Conservation (phyloP, 129 eudicot species). For the Ambrosia trifida region DNA sequence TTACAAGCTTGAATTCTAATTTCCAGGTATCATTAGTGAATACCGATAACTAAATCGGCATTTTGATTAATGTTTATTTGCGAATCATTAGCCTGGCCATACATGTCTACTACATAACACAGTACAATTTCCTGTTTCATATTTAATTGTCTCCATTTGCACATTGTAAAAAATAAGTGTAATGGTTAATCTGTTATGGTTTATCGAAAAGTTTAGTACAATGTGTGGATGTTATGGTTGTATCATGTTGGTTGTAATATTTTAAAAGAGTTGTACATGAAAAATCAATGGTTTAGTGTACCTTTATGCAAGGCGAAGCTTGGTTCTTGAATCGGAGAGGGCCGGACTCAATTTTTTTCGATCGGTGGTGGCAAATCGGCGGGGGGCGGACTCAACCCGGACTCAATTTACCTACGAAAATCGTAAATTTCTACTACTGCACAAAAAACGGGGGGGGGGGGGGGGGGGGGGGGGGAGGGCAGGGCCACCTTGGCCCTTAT, state of each 20-base stretch:
- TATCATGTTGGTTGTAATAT: not conserved
- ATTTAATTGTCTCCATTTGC: conserved; percentile 2
- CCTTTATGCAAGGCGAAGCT: not conserved
- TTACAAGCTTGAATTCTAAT: not conserved
- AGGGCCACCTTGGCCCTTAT: not conserved
- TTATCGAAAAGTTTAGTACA: conserved; percentile 2
- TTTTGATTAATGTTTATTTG: not conserved
- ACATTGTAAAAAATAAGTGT: conserved; percentile 17
- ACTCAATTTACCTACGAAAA: too few species aligned
- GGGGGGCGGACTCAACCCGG: too few species aligned
- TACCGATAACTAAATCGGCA: conserved; percentile 24
- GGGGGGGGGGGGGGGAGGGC: too few species aligned
- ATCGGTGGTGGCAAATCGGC: too few species aligned
- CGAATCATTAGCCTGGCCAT: not conserved
- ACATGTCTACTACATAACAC: not conserved
- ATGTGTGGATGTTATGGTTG: not conserved
- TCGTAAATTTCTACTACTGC: too few species aligned
- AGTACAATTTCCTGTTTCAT: conserved; percentile 8
- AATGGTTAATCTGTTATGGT: conserved; percentile 5
- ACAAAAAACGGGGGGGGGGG: too few species aligned
- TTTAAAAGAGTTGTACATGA: not conserved
- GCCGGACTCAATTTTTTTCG: too few species aligned
- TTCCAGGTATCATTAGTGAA: conserved; percentile 65
- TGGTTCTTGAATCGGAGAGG: too few species aligned
- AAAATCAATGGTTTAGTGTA: not conserved